Conservation (phyloP, 2,329 filamentous ascomycete genomes). For the Sclerotinia minor region DNA sequence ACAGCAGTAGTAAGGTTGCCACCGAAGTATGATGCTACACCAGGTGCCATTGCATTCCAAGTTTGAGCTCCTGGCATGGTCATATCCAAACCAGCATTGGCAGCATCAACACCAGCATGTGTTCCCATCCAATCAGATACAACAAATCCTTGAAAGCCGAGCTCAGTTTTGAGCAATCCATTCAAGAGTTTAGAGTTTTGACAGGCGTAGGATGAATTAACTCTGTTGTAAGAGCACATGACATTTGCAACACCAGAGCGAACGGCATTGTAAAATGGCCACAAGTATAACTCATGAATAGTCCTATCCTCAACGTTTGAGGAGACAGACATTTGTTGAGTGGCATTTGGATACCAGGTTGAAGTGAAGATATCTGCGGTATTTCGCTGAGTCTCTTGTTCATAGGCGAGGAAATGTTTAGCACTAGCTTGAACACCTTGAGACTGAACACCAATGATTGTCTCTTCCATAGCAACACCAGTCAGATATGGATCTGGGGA, state of each 20-base stretch:
- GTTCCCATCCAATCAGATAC: slow-evolving; percentile 70
- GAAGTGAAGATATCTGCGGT: slow-evolving; percentile 12
- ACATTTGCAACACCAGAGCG: slow-evolving; percentile 74
- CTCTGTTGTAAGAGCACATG: slow-evolving; percentile 61
- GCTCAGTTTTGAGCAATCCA: slow-evolving; percentile 51
- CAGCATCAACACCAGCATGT: slow-evolving; percentile 56
- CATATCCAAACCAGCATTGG: slow-evolving; percentile 66
- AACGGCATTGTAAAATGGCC: slow-evolving; percentile 81
- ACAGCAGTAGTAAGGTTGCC: slow-evolving; percentile 45
- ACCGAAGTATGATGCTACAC: slow-evolving; percentile 20
- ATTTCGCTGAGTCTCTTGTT: slow-evolving; percentile 51
- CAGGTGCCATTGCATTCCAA: slow-evolving; percentile 36
- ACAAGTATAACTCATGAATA: slow-evolving; percentile 75
- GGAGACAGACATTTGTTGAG: slow-evolving; percentile 56
- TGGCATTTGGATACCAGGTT: slow-evolving; percentile 17
- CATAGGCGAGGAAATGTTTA: slow-evolving; percentile 50
- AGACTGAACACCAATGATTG: slow-evolving; percentile 42
- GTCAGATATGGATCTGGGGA: slow-evolving; percentile 42
- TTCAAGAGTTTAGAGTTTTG: slow-evolving; percentile 52
- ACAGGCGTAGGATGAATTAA: slow-evolving; percentile 53
- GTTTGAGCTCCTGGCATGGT: slow-evolving; percentile 55
- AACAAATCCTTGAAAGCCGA: slow-evolving; percentile 55
- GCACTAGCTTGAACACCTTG: slow-evolving; percentile 43
- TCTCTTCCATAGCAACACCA: slow-evolving; percentile 41
- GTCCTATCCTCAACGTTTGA: slow-evolving; percentile 69